Conservation (phyloP, 495 filamentous ascomycete genomes). For the Stereocaulon alpinum region DNA sequence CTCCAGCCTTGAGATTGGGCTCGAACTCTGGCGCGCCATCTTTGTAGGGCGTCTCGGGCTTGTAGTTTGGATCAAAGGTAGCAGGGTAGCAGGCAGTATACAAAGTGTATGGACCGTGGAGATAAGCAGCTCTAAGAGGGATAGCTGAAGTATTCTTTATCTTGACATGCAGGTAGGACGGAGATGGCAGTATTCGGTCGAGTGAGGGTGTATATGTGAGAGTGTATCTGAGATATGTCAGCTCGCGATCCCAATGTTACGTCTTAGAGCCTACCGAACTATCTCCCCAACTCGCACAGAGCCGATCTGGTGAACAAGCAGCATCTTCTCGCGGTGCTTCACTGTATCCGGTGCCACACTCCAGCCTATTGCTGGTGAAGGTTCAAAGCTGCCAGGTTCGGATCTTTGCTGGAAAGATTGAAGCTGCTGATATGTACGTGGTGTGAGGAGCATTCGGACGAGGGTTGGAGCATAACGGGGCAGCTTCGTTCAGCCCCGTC, state of each 20-base stretch:
- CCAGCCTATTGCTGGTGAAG: slow-evolving; percentile 36
- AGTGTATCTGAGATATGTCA: slow-evolving; percentile 55
- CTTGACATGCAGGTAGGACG: slow-evolving; percentile 64
- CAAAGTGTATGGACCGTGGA: slow-evolving; percentile 90
- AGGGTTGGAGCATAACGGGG: slow-evolving; percentile 1
- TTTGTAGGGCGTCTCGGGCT: slow-evolving; percentile 48
- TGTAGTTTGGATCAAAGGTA: slow-evolving; percentile 66
- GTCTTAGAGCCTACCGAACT: slow-evolving; percentile 42
- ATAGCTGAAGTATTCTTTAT: slow-evolving; percentile 89
- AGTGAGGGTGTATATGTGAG: slow-evolving; percentile 82
- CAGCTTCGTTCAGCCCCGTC: slow-evolving; percentile 5
- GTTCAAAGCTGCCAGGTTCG: slow-evolving; percentile 17
- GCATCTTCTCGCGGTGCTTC: slow-evolving; percentile 46
- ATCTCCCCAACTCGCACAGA: slow-evolving; percentile 89
- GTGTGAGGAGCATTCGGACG: slow-evolving; percentile 37
- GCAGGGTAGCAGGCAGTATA: slow-evolving; percentile 75
- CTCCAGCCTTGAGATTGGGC: slow-evolving; percentile 89
- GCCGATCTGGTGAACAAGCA: slow-evolving; percentile 79
- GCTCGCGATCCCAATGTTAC: neutral
- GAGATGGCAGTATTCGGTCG: slow-evolving; percentile 80
- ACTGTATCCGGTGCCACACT: slow-evolving; percentile 21
- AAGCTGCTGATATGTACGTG: slow-evolving; percentile 39
- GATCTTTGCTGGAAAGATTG: slow-evolving; percentile 33
- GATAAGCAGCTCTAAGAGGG: slow-evolving; percentile 83
- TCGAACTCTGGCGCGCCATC: slow-evolving; percentile 79